Base-by-base conservation (phyloP, 129 eudicot species). In the Logfia minima region DNA sequence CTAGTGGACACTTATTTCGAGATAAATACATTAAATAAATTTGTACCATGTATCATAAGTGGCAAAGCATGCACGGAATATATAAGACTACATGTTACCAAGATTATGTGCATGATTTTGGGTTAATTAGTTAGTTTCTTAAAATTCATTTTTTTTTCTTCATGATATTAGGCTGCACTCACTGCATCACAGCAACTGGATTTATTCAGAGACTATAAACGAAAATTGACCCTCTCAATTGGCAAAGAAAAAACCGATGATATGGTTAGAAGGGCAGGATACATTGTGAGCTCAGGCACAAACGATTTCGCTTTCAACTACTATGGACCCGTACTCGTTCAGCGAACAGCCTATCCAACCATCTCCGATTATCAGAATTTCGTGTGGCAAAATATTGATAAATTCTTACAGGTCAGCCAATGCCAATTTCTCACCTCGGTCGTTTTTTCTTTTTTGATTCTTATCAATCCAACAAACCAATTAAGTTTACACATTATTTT, bases 291-390 rank as follows among this genome's bases (percentile, higher is more conserved):
- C 52, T 58, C 76, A 0, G 82, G 82, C n/a, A 78, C 82, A 60
- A 78, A 78, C 37, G 82, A 78, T 59, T 78, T 78, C 76, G 60
- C 70, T 4, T 78, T 78, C 52, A 78, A 78, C 69, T 78, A 78
- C 64, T 78, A 56, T 7, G 82, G 77, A 65, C 60, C 75, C 43
- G 7, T 63, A 10, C 16, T 4, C 3, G 22, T 62, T 41, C 82
- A 34, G 8, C 82, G 32, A 43, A 41, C 71, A 26, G 18, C 52
- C 39, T 78, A 78, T 70, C 77, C 77, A 1, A 70, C 76, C 19
- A 53, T 78, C 64, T 43, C 70, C 6, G 43, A 9, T 28, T 78
- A 58, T 72, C 82, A 78, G 71, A 60, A 43, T 70, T 78, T 78
- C 82, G n/a, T 78, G 71, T 56, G 68, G 82, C 77, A 78, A 19